Percentiles rank a stretch among this genome's conserved stretches.
phyloP scores from a whole-genome alignment of 805 yeast genomes.

The Millerago galiae region DNA sequence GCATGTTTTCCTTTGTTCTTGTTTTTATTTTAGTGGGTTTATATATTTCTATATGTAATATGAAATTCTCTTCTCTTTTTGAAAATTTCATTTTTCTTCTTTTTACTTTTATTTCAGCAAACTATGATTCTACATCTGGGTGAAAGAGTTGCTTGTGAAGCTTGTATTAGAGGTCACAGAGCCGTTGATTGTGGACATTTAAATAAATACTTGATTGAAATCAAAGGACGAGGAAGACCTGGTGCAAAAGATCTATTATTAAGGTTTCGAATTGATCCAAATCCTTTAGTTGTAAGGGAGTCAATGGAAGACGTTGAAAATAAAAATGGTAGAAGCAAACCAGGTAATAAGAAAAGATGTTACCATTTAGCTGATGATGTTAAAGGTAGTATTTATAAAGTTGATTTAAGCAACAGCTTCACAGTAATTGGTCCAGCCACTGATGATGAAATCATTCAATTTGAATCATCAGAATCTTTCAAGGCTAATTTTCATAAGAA shows the following conservation, averaged over 20 bases:
- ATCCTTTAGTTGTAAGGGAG: constrained; percentile 4
- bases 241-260: constrained; percentile 28
- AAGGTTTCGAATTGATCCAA: constrained; percentile 13
- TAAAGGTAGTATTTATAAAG: constrained; percentile 7
- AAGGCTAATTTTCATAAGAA: constrained; percentile 1
- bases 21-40: too few relatives aligned
- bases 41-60: too few relatives aligned
- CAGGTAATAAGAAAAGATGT: constrained; percentile 9
- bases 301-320: constrained; percentile 13
- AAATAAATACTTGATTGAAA: constrained; percentile 73
- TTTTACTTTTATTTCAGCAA: neutral
- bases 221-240: constrained; percentile 88
- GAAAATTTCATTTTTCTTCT: neutral
- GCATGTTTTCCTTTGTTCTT: too few relatives aligned
- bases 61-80: neutral
- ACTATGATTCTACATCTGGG: constrained; percentile 73
- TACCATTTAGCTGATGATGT: constrained; percentile 13
- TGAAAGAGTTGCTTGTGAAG: constrained; percentile 75
- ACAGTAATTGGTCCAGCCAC: constrained; percentile 9
- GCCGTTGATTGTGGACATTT: constrained; percentile 83
- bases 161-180: constrained; percentile 90
- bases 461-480: neutral
- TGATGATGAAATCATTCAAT: constrained; percentile 1
- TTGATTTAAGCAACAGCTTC: constrained; percentile 13
- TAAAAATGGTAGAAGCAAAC: constrained; percentile 10